Evolutionary conservation across 352 stramenopile genomes (phyloP), one percentile per base, ranked within the genome.

Genomic region (Pilasporangium apinafurcum): DNA sequence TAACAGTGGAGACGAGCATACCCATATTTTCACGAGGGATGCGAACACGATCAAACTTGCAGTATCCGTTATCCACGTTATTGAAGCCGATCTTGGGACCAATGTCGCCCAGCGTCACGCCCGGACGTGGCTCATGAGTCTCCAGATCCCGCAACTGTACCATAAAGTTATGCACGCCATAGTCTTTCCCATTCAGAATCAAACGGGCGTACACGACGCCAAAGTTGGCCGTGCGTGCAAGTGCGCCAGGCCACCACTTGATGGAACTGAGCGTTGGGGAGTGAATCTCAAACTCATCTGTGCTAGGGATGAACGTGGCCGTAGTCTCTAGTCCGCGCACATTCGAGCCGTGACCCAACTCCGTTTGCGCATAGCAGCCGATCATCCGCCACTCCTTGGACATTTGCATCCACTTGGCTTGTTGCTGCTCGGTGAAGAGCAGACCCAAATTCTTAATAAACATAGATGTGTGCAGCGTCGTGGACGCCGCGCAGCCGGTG

Each of bases 241-340:
- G 79, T 2, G 88, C 96, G 24, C 93, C 94, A 8, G 92, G 92
- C 96, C 95, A 99, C 77, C 96, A 98, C 62, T 99, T 99, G 51
- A 80, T 85, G 31, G 81, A 90, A 8, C 88, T 97, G 32, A 98
- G 56, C 8, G 92, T 98, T 1, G 96, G 96, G 22, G 90, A 96
- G 66, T 98, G 64, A 45, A 99, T 96, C 27, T 96, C 74, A 44
- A 95, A 98, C 60, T 95, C 89, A 45, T 97, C 78, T 1, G 60
- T 82, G 27, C 86, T 72, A 14, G 68, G 71, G 24, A 96, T 50
- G 67, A 95, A 98, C 8, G 88, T 97, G 21, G 95, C 96, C 4
- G 92, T 98, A 1, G 96, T 99, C 66, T 98, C 90, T 14, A 98
- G 72, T 24, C 68, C 74, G 12, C 68, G 75, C 16, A 90, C 60